Conservation (phyloP, 2,329 filamentous ascomycete species). For the Cryphonectria carpinicola region DNA sequence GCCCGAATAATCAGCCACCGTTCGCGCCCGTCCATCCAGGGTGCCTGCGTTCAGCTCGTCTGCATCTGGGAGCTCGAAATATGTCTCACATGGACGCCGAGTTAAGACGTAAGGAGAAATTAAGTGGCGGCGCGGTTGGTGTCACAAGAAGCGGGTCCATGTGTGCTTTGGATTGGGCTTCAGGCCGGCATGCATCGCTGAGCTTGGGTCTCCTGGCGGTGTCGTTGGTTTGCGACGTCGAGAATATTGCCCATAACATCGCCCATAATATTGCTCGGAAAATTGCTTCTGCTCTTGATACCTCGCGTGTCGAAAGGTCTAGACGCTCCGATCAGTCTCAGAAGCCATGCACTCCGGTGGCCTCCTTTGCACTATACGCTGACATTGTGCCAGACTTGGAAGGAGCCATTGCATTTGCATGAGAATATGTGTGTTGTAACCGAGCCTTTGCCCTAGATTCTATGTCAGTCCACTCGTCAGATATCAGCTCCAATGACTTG, state of each 20-base stretch:
- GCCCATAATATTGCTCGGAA: not conserved
- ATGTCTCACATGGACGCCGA: not conserved
- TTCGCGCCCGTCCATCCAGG: not conserved
- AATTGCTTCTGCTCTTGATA: not conserved
- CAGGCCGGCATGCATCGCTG: not conserved
- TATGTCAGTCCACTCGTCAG: not conserved
- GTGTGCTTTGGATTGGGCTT: not conserved
- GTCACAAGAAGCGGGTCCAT: not conserved
- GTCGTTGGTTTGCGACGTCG: not conserved
- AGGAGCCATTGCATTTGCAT: conserved; percentile 1
- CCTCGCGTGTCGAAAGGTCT: not conserved
- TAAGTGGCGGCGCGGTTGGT: not conserved
- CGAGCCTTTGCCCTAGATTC: not conserved
- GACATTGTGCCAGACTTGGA: not conserved
- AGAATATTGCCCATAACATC: not conserved
- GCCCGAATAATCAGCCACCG: not conserved
- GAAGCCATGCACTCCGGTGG: not conserved
- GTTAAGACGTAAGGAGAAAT: not conserved
- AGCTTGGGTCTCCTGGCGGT: not conserved
- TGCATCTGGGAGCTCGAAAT: not conserved
- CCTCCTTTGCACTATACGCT: not conserved
- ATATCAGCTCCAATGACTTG: not conserved
- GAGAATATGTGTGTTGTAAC: not conserved
- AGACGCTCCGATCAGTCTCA: not conserved
- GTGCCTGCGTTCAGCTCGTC: not conserved